Evolutionary conservation across 2,329 filamentous ascomycete genomes (phyloP), one percentile per base, ranked within the genome.

Genomic region (Saccharata proteae): DNA sequence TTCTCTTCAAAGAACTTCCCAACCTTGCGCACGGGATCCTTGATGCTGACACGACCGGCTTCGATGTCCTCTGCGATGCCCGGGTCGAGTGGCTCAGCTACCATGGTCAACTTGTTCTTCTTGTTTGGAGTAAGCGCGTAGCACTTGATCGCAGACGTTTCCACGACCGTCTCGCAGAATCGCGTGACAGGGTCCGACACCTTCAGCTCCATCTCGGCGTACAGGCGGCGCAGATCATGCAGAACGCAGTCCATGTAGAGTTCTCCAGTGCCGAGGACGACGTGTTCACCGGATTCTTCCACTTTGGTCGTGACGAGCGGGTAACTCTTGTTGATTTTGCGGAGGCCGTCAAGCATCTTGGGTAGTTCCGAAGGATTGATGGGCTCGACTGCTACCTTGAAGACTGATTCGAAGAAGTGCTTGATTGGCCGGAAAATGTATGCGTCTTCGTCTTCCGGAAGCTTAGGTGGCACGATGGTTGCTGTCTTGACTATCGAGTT

Each of bases 241-340:
- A 98, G 68, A 3, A 98, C 88, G 48, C 90, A 98, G 55, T 98
- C 90, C 86, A 98, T 96, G 62, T 98, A 98, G n/a, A 98, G 67
- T 55, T 98, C 90, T 38, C 90, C 90, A 0, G 90, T 98, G 15
- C 90, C 90, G 4, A 98, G 71, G 27, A 98, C 70, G 42, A 98
- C 79, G 51, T 98, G 90, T 57, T 98, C 90, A 30, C 90, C 90
- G 2, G 85, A 94, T 58, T 98, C 90, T 54, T 98, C 90, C 3
- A 98, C 90, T 55, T 96, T 96, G 4, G 90, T 98, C 9, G 81
- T 83, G 45, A 96, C 82, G 16, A 98, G 69, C 17, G 90, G 90
- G 46, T 96, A 98, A 46, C 83, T 93, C 58, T 98, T 98, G 66
- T 94, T 93, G 58, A 98, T 80, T 52, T 93, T 94, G 30, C 90